Base-by-base conservation (phyloP, 768 basidiomycete genomes). In the Paxillus ammoniavirescens region DNA sequence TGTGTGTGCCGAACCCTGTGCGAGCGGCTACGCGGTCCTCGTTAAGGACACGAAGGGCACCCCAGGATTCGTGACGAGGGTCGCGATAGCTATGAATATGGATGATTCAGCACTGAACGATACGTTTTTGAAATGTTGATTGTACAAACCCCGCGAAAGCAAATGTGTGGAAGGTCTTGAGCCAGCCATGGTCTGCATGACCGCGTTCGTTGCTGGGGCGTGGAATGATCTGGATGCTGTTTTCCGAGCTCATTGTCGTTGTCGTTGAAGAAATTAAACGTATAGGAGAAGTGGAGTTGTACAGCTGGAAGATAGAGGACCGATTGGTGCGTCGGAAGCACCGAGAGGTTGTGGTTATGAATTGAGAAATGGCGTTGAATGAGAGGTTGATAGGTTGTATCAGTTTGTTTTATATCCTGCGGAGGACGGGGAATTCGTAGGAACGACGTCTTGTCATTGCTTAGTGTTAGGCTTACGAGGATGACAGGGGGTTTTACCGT, bases 151-250 rank as follows among this genome's bases (percentile, higher is more conserved):
- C 69, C 0, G 87, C 82, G 60, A 91, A 91, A 1, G 87, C 81
- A 66, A 93, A 94, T 0, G 91, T 89, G 61, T 93, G 86, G 76
- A 90, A 89, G 0, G 89, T 85, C 76, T 92, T 93, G 49, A 94
- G 74, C 91, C 91, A 94, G 23, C 81, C 87, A 59, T 91, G 90
- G 64, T 93, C 82, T 7, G 86, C 87, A 45, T 87, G 72, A 3
- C 88, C 90, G 17, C 89, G 78, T 18, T 84, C 80, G 44, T 83
- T 66, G 56, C 83, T 89, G 46, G 69, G 76, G 50, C 89, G 80
- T 14, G 78, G 76, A 43, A 74, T 46, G 49, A 86, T 75, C 45
- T 73, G 73, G 18, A 74, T 45, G 23, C 12, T 38, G 14, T 57
- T 56, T 44, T 28, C 44, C 2, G 55, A 52, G n/a, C 6, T 47